Percentiles rank a stretch among this genome's conserved stretches.
Conservation (phyloP, 2,329 filamentous ascomycete species). For the Cytospora paraplurivora region DNA sequence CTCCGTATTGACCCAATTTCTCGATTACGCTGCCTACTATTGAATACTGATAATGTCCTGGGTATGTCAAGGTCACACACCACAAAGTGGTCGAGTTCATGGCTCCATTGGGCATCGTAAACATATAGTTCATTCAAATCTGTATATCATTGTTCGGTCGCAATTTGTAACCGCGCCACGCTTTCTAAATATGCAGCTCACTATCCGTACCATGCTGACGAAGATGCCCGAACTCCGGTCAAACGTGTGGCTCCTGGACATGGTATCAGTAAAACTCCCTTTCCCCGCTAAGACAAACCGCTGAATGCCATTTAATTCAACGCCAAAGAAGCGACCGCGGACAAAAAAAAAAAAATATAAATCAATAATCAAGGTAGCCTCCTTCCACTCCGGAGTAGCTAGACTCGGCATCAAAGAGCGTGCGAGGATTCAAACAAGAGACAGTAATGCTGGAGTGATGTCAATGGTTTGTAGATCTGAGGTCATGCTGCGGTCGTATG, state of each 20-base stretch:
- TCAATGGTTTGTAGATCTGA: neutral
- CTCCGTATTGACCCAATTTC: too few species aligned
- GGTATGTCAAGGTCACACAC: too few species aligned
- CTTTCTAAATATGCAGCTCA: neutral
- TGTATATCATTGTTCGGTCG: neutral
- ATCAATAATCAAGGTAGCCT: too few species aligned
- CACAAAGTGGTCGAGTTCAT: too few species aligned
- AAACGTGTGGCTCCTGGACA: too few species aligned
- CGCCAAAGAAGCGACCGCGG: neutral
- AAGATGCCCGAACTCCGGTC: constrained; percentile 13
- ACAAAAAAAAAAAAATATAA: neutral
- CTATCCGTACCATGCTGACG: constrained; percentile 21
- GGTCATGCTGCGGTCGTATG: neutral
- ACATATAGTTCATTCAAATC: neutral
- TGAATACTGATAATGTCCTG: too few species aligned
- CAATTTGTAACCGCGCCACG: neutral
- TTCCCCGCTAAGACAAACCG: too few species aligned
- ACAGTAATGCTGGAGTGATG: neutral
- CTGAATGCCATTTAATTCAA: neutral
- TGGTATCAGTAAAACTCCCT: too few species aligned
- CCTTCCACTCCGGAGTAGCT: neutral
- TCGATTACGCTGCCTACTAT: too few species aligned
- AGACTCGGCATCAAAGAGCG: neutral
- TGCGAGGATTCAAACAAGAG: neutral
- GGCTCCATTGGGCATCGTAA: neutral